Evolutionary conservation across 805 yeast genomes (phyloP), one percentile per base, ranked within the genome.

Genomic region (Komagataella kurtzmanii): DNA sequence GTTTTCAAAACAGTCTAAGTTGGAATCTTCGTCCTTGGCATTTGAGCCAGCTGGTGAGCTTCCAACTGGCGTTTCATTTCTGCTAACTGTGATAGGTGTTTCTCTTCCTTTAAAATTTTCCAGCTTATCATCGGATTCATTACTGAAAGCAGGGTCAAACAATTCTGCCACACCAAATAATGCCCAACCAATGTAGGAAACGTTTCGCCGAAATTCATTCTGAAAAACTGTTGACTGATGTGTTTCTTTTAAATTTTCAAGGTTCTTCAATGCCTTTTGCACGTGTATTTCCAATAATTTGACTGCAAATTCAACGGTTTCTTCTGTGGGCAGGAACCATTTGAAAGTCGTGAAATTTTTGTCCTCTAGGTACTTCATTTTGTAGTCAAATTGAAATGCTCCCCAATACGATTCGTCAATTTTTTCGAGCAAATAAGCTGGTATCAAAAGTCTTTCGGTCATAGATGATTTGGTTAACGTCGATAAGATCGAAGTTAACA

Each of bases 261-360:
- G 17, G 43, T 45, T 46, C 8, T 18, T 19, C 48, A 51, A 3
- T 6, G 47, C n/a, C 44, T 48, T 47, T 3, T 19, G 24, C 21
- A 48, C 24, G 30, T 47, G 50, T 2, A 21, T 17, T 14, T 46
- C 52, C 8, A 52, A 46, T 10, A 40, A 17, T 19, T 52, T 46
- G 12, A 50, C 52, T 14, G 54, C 54, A 47, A 52, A 50, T 17
- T 75, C 54, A 2, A 87, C 67, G 48, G 83, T 89, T 2, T 58
- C 65, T 2, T 64, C 65, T 1, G 71, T 60, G 0, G 98, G 97
- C 1, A 73, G 62, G 58, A 82, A 88, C 99, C 99, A 91, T 1
- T 73, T 68, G 56, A 88, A 81, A 54, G 77, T 75, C 1, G 71
- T 61, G 51, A 82, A 79, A 14, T 30, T 14, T 30, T 30, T 30